Percentiles rank a stretch among this genome's conserved stretches.
phyloP scores from a whole-genome alignment of 805 yeast genomes.

The Wickerhamiella siamensis region DNA sequence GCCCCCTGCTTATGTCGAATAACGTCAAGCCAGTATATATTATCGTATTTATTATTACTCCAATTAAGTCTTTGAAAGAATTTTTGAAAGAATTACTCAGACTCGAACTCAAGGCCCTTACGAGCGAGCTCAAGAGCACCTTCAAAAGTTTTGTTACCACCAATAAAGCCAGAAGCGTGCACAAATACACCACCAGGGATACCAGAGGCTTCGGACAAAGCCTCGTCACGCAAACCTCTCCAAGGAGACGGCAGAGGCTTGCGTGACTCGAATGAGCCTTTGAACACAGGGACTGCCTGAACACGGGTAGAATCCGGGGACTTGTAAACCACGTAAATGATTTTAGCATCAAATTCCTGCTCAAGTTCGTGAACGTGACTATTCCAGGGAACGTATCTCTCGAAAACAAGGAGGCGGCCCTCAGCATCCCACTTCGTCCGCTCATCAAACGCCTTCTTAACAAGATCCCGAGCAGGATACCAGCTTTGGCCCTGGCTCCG shows the following conservation, averaged over 20 bases:
- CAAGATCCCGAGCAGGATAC: conserved; percentile 78
- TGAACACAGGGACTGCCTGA: conserved; percentile 75
- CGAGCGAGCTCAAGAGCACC: conserved; percentile 65
- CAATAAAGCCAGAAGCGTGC: conserved; percentile 93
- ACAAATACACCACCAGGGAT: conserved; percentile 78
- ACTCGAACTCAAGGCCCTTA: conserved; percentile 22
- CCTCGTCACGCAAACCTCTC: conserved; percentile 93
- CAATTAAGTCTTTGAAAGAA: background rate
- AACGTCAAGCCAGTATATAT: background rate
- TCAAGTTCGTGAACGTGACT: conserved; percentile 65
- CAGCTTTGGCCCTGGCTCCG: conserved; percentile 67
- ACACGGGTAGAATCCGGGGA: conserved; percentile 73
- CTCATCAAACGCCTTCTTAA: conserved; percentile 49
- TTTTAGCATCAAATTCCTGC: conserved; percentile 28
- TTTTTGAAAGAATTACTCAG: too few species aligned
- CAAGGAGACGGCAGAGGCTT: conserved; percentile 77
- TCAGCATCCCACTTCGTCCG: conserved; percentile 48
- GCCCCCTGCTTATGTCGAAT: conserved; percentile 14
- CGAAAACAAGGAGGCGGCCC: conserved; percentile 62
- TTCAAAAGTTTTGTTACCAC: conserved; percentile 75
- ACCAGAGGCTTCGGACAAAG: conserved; percentile 57
- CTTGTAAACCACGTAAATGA: conserved; percentile 64
- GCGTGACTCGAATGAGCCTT: conserved; percentile 71
- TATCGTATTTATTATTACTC: background rate
- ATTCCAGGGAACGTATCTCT: conserved; percentile 86